Conservation (phyloP, 2,329 filamentous ascomycete species). For the Ceratocystis papillata region DNA sequence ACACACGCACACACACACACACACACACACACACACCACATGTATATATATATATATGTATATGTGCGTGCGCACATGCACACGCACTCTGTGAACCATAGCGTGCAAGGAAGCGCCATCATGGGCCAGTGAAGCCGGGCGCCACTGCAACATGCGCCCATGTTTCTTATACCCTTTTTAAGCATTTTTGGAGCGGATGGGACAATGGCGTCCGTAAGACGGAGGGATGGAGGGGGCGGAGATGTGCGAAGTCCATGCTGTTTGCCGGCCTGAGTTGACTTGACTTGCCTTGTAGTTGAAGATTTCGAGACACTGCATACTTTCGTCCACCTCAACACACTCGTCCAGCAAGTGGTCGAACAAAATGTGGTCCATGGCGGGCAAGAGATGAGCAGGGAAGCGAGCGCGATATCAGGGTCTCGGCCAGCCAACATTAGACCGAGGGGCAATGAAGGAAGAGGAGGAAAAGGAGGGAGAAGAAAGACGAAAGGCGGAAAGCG, state of each 20-base stretch:
- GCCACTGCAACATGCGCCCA: neutral
- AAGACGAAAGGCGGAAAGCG: neutral
- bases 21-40: neutral
- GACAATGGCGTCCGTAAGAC: no score
- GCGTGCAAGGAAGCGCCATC: neutral
- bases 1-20: no score
- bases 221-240: no score
- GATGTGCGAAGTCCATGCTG: neutral
- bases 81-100: neutral
- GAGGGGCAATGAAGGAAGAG: neutral
- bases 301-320: slow-evolving; percentile 47
- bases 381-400: neutral
- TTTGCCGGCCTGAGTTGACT: neutral
- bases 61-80: neutral
- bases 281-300: slow-evolving; percentile 39
- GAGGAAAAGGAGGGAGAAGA: neutral
- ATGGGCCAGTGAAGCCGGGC: neutral
- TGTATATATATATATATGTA: no score
- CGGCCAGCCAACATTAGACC: no score
- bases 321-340: slow-evolving; percentile 42
- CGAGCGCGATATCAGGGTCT: neutral
- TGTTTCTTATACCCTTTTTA: neutral
- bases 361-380: slow-evolving; percentile 20
- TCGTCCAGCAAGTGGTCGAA: slow-evolving; percentile 31
- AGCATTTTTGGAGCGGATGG: neutral